phyloP scores from a whole-genome alignment of 805 yeast species.

The Babjeviella inositovora region DNA sequence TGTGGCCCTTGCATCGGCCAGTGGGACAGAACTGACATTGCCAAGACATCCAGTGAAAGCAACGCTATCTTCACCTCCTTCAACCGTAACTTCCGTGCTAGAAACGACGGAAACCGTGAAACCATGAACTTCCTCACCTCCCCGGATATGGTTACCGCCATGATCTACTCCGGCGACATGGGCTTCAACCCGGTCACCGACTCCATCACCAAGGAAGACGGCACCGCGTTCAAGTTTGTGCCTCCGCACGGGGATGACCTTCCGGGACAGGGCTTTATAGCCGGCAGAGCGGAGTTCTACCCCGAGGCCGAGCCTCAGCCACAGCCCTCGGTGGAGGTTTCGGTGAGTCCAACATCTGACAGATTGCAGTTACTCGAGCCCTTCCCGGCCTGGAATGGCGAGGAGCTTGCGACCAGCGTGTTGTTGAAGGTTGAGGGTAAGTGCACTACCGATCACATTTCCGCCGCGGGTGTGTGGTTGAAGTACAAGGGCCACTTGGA shows the following conservation, averaged over 20 bases:
- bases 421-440: conserved; percentile 90
- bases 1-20: conserved; percentile 99
- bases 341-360: conserved; percentile 78
- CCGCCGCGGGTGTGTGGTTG: conserved; percentile 98
- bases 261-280: conserved; percentile 63
- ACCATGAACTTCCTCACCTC: conserved; percentile 98
- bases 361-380: conserved; percentile 87
- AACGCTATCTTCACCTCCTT: conserved; percentile 93
- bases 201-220: conserved; percentile 53
- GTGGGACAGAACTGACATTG: conserved; percentile 87
- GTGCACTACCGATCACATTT: conserved; percentile 96
- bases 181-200: conserved; percentile 87
- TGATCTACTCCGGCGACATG: conserved; percentile 89
- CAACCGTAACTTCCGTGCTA: conserved; percentile 94
- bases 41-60: conserved; percentile 43
- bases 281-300: conserved; percentile 62
- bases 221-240: conserved; percentile 59
- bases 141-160: conserved; percentile 94
- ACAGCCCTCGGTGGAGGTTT: conserved; percentile 37
- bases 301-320: conserved; percentile 60
- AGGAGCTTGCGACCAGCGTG: conserved; percentile 65
- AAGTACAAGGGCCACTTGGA: conserved; percentile 97
- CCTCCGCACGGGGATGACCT: conserved; percentile 78
- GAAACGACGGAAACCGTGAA: conserved; percentile 96
- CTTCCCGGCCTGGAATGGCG: conserved; percentile 72